Evolutionary conservation across 1,284 basidiomycete genomes (phyloP).

Genomic region (Apiotrichum sp.): DNA sequence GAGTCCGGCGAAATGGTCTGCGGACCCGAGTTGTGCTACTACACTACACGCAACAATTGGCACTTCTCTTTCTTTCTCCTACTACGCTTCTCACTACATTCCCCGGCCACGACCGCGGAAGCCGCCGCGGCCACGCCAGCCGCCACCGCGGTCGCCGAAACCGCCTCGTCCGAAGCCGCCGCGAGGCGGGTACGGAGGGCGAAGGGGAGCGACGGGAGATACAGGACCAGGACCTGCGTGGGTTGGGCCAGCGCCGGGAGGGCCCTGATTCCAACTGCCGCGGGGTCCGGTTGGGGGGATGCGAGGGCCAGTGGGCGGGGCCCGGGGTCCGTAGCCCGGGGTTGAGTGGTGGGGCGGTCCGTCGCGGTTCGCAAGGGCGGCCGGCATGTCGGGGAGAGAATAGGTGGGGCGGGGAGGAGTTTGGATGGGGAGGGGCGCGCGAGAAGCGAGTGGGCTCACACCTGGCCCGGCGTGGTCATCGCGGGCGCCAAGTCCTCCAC

Average conservation of each 20-base stretch:
- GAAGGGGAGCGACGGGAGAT: constrained; percentile 12
- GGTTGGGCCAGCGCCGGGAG: background rate
- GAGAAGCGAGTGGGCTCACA: constrained; percentile 3
- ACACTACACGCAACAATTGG: too few species aligned
- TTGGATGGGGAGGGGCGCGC: constrained; percentile 7
- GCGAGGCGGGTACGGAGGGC: constrained; percentile 6
- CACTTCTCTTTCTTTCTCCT: background rate
- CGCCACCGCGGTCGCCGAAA: constrained; percentile 12
- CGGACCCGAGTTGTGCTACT: too few species aligned
- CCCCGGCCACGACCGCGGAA: constrained; percentile 16
- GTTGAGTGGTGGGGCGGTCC: constrained; percentile 11
- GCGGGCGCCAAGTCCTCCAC: background rate
- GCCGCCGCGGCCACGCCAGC: constrained; percentile 8
- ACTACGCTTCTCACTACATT: constrained; percentile 1
- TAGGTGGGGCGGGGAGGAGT: constrained; percentile 12
- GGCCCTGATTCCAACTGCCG: constrained; percentile 7
- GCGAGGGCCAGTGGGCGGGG: constrained; percentile 15
- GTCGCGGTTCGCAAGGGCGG: constrained; percentile 11
- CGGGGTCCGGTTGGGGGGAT: constrained; percentile 17
- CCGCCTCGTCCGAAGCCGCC: constrained; percentile 13
- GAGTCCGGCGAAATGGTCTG: too few species aligned
- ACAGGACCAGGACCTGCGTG: constrained; percentile 7
- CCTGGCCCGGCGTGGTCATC: background rate
- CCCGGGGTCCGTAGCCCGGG: constrained; percentile 3
- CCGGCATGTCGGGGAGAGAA: constrained; percentile 13